phyloP scores from a whole-genome alignment of 495 filamentous ascomycete genomes.

The Ascodesmis nigricans region DNA sequence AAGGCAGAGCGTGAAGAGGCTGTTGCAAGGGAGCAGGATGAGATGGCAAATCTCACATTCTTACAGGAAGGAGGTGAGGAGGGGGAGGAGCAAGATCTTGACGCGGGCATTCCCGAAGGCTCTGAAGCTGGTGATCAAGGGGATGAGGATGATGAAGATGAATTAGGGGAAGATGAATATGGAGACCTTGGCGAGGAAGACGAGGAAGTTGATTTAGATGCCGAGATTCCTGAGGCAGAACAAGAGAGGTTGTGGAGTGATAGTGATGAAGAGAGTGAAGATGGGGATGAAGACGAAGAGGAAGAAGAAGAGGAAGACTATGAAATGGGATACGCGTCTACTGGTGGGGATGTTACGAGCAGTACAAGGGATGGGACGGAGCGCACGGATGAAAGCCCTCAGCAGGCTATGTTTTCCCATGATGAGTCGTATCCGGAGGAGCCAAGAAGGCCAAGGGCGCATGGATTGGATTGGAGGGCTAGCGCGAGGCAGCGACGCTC shows the following conservation, averaged over 20 bases:
- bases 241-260: conserved; percentile 19
- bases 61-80: conserved; percentile 19
- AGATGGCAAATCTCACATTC: conserved; percentile 36
- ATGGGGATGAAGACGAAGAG: conserved; percentile 22
- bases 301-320: conserved; percentile 10
- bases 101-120: conserved; percentile 19
- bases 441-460: conserved; percentile 6
- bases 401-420: conserved; percentile 20
- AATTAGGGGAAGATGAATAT: conserved; percentile 13
- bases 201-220: conserved; percentile 14
- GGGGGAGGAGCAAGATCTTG: conserved; percentile 19
- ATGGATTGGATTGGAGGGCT: conserved; percentile 11
- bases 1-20: conserved; percentile 56
- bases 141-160: conserved; percentile 14
- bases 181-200: conserved; percentile 16
- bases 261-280: conserved; percentile 25
- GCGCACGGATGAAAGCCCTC: conserved; percentile 24
- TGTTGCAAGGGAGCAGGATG: conserved; percentile 37
- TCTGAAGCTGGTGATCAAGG: conserved; percentile 5
- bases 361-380: conserved; percentile 23
- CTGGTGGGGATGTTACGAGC: conserved; percentile 25
- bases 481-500: not conserved
- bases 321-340: conserved; percentile 18
- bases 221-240: conserved; percentile 13
- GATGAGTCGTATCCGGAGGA: conserved; percentile 17